Base-by-base conservation (phyloP, 2,329 filamentous ascomycete genomes). In the Fusarium veterinarium region DNA sequence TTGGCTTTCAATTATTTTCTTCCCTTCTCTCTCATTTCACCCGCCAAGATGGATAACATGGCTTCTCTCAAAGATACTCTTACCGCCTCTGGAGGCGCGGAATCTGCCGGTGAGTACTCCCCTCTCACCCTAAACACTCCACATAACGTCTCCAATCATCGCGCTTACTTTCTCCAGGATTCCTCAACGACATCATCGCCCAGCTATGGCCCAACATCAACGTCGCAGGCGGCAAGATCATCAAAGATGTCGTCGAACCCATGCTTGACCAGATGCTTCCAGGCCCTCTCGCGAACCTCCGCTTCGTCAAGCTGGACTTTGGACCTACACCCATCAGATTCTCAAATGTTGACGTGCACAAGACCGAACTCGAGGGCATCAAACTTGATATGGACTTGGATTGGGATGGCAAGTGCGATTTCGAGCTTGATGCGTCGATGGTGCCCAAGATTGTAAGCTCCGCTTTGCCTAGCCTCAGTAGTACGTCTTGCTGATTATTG, bases 131-230 rank as follows among this genome's bases (percentile, higher is more conserved):
- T 16, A 35, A 42, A 12, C 0, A 8, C 40, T 23, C 25, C 14
- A 20, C 28, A 42, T 37, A 14, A 40, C 14, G n/a, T 45, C 14
- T 30, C n/a, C 1, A 14, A 51, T 51, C 16, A 53, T 64, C 37
- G 52, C 14, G 41, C 71, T 77, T 16, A 76, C 69, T n/a, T 48
- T 33, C 1, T 11, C 0, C 37, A 77, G 75, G 75, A 52, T 77
- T 77, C 64, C 62, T 77, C 42, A 77, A 76, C 62, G 74, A 76
- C 57, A 77, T 77, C 33, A 37, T 77, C 45, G 75, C 75, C 8
- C 75, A 77, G 35, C 60, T 77, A 40, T 77, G 75, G 75, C 74
- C 75, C 37, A 77, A 77, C 49, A 77, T 77, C 67, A 77, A 72
- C n/a, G 66, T 77, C 25, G 75, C 75, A 10, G 75, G 74, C 35